These are phyloP conservation scores for Parathielavia hyrcaniae DNA, from an alignment of 495 filamentous ascomycete genomes.

Conservation along the genomic window DNA sequence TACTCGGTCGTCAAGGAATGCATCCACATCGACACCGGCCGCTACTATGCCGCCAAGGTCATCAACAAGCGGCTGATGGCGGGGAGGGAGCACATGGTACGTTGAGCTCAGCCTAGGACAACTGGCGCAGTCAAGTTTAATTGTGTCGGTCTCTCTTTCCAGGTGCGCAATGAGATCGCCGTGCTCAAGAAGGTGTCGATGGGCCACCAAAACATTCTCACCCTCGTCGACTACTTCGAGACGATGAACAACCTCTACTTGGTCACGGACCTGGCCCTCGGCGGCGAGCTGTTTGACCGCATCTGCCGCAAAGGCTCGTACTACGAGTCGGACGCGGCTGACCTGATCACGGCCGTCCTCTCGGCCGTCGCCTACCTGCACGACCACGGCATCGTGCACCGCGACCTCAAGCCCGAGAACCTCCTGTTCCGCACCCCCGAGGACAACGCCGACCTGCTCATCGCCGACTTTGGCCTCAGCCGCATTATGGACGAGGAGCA, in stretches of 20 bases:
- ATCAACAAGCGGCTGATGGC: constrained; percentile 99
- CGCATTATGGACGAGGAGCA: constrained; percentile 99
- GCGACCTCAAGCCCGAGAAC: constrained; percentile 71
- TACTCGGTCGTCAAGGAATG: constrained; percentile 99
- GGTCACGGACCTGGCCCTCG: constrained; percentile 92
- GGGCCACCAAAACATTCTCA: constrained; percentile 97
- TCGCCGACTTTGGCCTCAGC: constrained; percentile 91
- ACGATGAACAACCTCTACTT: constrained; percentile 99
- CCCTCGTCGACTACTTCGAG: constrained; percentile 97
- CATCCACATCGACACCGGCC: constrained; percentile 94
- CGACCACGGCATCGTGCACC: constrained; percentile 96
- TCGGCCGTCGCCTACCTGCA: constrained; percentile 98
- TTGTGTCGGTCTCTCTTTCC: not conserved
- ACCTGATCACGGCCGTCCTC: constrained; percentile 88
- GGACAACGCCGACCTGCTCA: constrained; percentile 81
- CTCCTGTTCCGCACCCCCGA: constrained; percentile 73
- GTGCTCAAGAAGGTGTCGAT: constrained; percentile 94
- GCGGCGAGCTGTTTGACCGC: constrained; percentile 94
- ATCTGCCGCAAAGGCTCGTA: constrained; percentile 98
- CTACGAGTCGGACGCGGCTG: constrained; percentile 93
- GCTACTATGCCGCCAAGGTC: constrained; percentile 98
- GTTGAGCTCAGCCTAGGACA: constrained; percentile 15
- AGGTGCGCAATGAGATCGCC: constrained; percentile 98
- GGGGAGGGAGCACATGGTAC: constrained; percentile 95
- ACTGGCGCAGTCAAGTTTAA: not conserved